These are phyloP conservation scores for Mycena crocata DNA, from an alignment of 768 basidiomycete genomes.

Conservation along the genomic window DNA sequence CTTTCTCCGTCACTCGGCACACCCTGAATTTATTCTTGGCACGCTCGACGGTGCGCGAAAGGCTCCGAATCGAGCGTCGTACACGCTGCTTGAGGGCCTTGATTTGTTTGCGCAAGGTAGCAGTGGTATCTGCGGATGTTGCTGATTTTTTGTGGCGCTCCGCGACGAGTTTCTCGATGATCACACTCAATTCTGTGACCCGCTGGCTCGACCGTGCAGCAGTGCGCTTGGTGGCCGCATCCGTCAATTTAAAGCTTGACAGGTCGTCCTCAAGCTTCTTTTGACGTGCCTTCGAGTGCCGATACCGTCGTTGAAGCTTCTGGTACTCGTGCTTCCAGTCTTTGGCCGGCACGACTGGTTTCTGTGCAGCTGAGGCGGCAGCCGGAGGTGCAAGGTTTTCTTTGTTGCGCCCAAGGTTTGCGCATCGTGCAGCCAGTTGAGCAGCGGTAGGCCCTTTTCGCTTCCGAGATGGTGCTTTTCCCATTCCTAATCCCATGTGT, in stretches of 20 bases:
- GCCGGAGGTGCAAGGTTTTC: not conserved
- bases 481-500: not conserved
- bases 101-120: not conserved
- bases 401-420: not conserved
- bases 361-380: not conserved
- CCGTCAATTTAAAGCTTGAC: not conserved
- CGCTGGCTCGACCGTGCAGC: not conserved
- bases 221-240: not conserved
- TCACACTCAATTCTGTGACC: not conserved
- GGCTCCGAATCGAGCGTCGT: not conserved
- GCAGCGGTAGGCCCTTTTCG: not conserved
- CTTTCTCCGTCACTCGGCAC: constrained; percentile 10
- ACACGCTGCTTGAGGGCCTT: constrained; percentile 4
- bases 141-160: not conserved
- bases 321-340: not conserved
- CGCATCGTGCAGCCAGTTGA: not conserved
- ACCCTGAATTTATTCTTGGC: constrained; percentile 23
- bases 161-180: not conserved
- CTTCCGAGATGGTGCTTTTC: not conserved
- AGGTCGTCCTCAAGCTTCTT: not conserved
- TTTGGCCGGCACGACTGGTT: not conserved
- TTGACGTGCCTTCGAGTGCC: not conserved
- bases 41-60: not conserved
- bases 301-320: not conserved
- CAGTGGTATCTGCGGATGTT: not conserved